Conservation (phyloP, 2,329 filamentous ascomycete genomes). For the Trichoderma sp. region DNA sequence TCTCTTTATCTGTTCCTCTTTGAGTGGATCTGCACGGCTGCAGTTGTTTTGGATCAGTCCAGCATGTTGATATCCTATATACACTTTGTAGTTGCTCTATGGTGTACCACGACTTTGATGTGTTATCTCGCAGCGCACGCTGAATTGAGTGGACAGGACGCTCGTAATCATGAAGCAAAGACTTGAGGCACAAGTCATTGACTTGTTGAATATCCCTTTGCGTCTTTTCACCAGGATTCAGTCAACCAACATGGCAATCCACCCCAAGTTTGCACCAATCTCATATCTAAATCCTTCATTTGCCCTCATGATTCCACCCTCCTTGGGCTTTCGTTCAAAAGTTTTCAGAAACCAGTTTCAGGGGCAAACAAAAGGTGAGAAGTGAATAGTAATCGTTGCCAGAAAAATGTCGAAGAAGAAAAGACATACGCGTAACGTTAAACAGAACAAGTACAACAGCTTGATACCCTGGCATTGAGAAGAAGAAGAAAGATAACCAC, state of each 20-base stretch:
- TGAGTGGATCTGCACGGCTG: too few relatives aligned
- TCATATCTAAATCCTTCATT: not conserved
- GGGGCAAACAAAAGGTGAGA: not conserved
- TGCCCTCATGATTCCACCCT: not conserved
- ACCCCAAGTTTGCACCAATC: not conserved
- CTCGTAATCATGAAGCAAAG: not conserved
- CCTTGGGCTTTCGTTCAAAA: not conserved
- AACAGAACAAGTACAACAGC: constrained; percentile 4
- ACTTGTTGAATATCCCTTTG: constrained; percentile 9
- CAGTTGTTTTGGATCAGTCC: too few relatives aligned
- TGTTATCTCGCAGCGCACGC: too few relatives aligned
- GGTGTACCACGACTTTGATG: too few relatives aligned
- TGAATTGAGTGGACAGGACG: not conserved
- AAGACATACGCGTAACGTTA: not conserved
- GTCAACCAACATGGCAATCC: not conserved
- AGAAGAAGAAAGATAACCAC: not conserved
- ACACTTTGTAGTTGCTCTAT: too few relatives aligned
- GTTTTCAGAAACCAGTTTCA: not conserved
- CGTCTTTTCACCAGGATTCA: not conserved
- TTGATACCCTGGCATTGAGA: constrained; percentile 19
- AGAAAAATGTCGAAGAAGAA: not conserved
- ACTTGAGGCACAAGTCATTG: constrained; percentile 2
- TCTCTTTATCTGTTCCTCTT: too few relatives aligned
- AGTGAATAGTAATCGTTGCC: not conserved
- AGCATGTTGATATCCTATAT: too few relatives aligned